Base-by-base conservation (phyloP, 1,284 basidiomycete genomes). In the Ceratobasidium sp. region DNA sequence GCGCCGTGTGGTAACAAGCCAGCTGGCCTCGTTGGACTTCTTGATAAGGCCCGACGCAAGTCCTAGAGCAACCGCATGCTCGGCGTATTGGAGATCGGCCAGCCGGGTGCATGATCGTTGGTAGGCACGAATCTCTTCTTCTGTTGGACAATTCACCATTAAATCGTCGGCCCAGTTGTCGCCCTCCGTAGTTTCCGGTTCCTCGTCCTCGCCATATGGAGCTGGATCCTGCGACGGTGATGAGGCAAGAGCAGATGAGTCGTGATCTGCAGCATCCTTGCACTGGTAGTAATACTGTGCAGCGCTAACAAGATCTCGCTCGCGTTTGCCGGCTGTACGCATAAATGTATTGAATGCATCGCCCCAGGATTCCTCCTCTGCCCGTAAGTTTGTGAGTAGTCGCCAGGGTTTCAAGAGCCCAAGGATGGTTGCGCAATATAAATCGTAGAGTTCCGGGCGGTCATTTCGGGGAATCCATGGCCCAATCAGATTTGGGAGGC, bases 221-320 rank as follows among this genome's bases (percentile, higher is more conserved):
- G 27, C 27, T 30, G 27, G 27, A 30, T 30, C 27, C 27, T 30
- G 27, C 27, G 27, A 30, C 27, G 27, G 27, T 30, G 27, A 30
- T 30, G 27, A 30, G 27, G 27, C 27, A 30, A 30, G 27, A 30
- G 27, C 67, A 23, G 18, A 8, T 30, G 27, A 30, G 27, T 74
- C 73, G 6, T 33, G 48, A 46, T 46, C 46, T 7, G 73, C 77
- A 30, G 77, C 71, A 18, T 59, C 71, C 7, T 30, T n/a, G 57
- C 77, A 76, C 35, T 73, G 55, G 44, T 74, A 54, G 71, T 78
- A 78, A 23, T 54, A 62, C 38, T 77, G 71, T 14, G 67, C 46
- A 44, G 78, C 67, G 16, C 10, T 23, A 12, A 60, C 46, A 27
- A 77, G 20, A 23, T 62, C 8, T 20, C n/a, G 76, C 33, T 35